Conservation (phyloP, 768 basidiomycete species). For the Agaricus blazei region DNA sequence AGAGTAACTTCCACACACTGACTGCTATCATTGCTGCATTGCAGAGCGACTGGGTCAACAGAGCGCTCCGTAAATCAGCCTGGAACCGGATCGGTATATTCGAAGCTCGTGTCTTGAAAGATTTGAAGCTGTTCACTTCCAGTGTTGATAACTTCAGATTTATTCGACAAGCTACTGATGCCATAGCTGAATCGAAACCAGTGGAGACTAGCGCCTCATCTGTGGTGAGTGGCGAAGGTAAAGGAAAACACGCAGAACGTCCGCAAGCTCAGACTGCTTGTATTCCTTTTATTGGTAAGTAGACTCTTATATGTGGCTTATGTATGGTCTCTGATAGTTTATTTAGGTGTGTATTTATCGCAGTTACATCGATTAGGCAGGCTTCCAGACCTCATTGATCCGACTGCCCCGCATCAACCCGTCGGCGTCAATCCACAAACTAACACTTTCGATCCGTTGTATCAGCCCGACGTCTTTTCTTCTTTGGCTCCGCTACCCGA, state of each 20-base stretch:
- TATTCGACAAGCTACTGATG: conserved; percentile 60
- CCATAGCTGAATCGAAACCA: conserved; percentile 63
- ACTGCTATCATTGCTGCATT: conserved; percentile 79
- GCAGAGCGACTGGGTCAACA: conserved; percentile 60
- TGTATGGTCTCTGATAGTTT: conserved; percentile 4
- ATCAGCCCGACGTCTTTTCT: conserved; percentile 77
- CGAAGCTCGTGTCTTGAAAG: conserved; percentile 70
- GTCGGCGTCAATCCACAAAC: conserved; percentile 62
- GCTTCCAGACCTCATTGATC: conserved; percentile 79
- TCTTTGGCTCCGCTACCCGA: conserved; percentile 66
- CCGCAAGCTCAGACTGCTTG: conserved; percentile 47
- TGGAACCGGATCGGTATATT: conserved; percentile 65
- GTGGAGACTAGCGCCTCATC: conserved; percentile 47
- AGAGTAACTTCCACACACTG: conserved; percentile 74
- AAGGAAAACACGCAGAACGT: conserved; percentile 33
- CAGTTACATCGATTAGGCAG: conserved; percentile 60
- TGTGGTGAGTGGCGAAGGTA: conserved; percentile 41
- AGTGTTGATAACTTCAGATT: conserved; percentile 67
- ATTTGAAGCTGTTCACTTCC: conserved; percentile 63
- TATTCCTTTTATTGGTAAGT: conserved; percentile 79
- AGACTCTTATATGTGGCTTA: not conserved
- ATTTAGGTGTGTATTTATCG: conserved; percentile 68
- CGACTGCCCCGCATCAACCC: conserved; percentile 67
- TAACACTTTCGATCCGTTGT: conserved; percentile 60
- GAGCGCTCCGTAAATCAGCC: conserved; percentile 55